Base-by-base conservation (phyloP, 2,329 filamentous ascomycete genomes). In the Pezicula rhizophila region DNA sequence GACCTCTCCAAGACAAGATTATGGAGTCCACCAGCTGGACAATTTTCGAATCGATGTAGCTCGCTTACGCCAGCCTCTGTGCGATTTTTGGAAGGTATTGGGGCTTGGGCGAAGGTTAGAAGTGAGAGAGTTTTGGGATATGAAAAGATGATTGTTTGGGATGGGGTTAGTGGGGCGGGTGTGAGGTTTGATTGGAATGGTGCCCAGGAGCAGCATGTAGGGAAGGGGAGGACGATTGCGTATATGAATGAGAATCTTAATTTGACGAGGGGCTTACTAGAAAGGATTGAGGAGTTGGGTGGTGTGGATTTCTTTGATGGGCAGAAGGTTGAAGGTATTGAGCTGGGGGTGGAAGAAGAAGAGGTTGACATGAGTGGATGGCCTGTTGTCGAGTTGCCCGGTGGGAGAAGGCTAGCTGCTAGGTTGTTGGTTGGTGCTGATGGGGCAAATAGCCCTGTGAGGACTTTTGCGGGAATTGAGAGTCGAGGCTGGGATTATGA, bases 221-320 rank as follows among this genome's bases (percentile, higher is more conserved):
- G 81, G 1, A 88, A 56, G 52, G 65, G 72, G 63, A 78, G 74
- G 52, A 87, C 82, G 1, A 89, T 99, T 57, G 93, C 93, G 8
- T 96, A 93, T 65, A 99, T 99, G 92, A 88, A 84, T 38, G 95
- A 99, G 74, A 99, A 97, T 66, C 68, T 85, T 28, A 97, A 99
- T 65, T 76, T 96, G 31, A 90, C 89, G 2, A 84, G 84, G 0
- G 89, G 82, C 1, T 75, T 99, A 7, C 69, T 96, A 45, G 76
- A 76, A 47, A 79, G 86, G 12, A 76, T 96, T 33, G 75, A 84
- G 8, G 79, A 87, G 56, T 72, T 95, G 2, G 80, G 82, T 2
- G 76, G 76, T 3, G 76, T 91, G 14, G 79, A 84, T 4, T 70
- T 93, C 8, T 84, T 91, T 49, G 89, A 91, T 57, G 82, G 81